Evolutionary conservation across 208 protist genomes (phyloP).

Genomic region (Angomonas ambiguus): DNA sequence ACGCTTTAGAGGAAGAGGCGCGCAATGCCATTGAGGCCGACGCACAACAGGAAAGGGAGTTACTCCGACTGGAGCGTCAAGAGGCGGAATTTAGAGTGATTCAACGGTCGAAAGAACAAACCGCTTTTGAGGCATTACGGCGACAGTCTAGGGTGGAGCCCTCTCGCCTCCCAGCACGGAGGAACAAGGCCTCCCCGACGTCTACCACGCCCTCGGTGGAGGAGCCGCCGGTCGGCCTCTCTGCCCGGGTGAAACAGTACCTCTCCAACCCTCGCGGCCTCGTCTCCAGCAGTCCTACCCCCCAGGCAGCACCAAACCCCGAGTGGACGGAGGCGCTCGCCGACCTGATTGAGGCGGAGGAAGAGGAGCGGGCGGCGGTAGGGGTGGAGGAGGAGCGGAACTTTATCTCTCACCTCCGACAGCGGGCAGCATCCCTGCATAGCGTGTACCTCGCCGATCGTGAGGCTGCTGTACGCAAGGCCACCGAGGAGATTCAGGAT

Average conservation of each 20-base stretch:
- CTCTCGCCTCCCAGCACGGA: too few relatives aligned
- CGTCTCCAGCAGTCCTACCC: background rate
- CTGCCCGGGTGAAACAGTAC: too few relatives aligned
- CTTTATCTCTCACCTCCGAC: background rate
- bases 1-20: background rate
- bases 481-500: constrained; percentile 7
- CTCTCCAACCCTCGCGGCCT: too few relatives aligned
- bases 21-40: background rate
- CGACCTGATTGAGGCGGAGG: background rate
- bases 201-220: too few relatives aligned
- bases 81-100: too few relatives aligned
- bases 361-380: background rate
- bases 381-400: background rate
- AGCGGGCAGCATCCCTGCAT: background rate
- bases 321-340: background rate
- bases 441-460: constrained; percentile 10
- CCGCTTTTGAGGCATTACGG: too few relatives aligned
- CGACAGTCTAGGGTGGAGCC: too few relatives aligned
- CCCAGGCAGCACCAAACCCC: background rate
- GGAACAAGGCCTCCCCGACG: too few relatives aligned
- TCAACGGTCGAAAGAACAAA: too few relatives aligned
- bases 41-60: background rate
- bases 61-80: background rate
- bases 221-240: too few relatives aligned
- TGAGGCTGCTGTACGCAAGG: constrained; percentile 14